These are phyloP conservation scores for Penicillium sp. DNA, from an alignment of 2,329 filamentous ascomycete genomes.

Conservation along the genomic window DNA sequence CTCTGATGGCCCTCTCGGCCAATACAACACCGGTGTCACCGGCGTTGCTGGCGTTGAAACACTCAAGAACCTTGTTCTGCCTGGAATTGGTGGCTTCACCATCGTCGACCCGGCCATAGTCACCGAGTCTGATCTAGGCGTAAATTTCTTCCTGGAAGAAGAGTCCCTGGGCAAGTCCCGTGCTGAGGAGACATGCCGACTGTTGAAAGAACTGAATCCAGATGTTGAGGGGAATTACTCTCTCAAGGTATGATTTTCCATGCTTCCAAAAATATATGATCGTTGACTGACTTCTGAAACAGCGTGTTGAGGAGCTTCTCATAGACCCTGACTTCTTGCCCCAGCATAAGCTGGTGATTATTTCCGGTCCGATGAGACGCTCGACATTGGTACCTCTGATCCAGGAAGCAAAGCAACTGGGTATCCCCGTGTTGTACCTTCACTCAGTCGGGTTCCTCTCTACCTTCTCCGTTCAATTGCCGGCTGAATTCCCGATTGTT, in stretches of 20 bases:
- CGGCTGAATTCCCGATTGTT: conserved; percentile 82
- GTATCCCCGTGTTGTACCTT: conserved; percentile 74
- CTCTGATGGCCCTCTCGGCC: conserved; percentile 51
- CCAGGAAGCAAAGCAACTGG: conserved; percentile 53
- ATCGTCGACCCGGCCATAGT: conserved; percentile 81
- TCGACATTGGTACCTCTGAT: conserved; percentile 54
- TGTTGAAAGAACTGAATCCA: conserved; percentile 85
- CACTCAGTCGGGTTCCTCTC: conserved; percentile 93
- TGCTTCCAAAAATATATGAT: background rate
- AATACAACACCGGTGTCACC: conserved; percentile 53
- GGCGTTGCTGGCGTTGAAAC: conserved; percentile 87
- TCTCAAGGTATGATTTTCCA: conserved; percentile 50
- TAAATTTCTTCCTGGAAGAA: conserved; percentile 95
- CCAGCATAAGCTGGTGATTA: conserved; percentile 61
- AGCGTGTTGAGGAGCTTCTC: conserved; percentile 43
- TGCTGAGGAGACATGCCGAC: conserved; percentile 72
- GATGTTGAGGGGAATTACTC: conserved; percentile 78
- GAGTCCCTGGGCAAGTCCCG: conserved; percentile 72
- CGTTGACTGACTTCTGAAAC: background rate
- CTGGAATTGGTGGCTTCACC: conserved; percentile 86
- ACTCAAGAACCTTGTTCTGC: conserved; percentile 94
- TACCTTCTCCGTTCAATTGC: conserved; percentile 76
- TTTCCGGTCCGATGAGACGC: conserved; percentile 59
- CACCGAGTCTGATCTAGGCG: conserved; percentile 78
- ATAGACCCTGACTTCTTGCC: conserved; percentile 40